phyloP scores from a whole-genome alignment of 495 filamentous ascomycete genomes.

The Penicillium arizonense region DNA sequence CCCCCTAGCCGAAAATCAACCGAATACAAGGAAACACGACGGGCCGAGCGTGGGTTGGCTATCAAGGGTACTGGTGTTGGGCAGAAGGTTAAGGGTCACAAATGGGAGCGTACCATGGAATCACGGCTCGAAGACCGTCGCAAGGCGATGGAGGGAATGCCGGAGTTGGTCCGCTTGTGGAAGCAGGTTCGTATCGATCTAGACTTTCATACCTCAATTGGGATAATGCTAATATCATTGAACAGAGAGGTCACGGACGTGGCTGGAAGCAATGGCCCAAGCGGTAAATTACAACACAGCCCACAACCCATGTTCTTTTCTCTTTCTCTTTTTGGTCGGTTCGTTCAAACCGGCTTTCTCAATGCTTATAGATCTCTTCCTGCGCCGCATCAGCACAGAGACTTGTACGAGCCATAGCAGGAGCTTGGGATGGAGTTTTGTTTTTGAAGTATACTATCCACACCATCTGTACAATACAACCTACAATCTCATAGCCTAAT shows the following conservation, averaged over 20 bases:
- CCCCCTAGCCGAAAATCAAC: constrained; percentile 76
- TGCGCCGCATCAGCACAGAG: constrained; percentile 6
- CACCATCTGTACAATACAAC: constrained; percentile 24
- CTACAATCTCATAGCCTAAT: constrained; percentile 9
- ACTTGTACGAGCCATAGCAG: constrained; percentile 32
- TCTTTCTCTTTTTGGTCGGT: constrained; percentile 11
- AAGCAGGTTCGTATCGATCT: constrained; percentile 67
- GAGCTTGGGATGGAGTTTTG: constrained; percentile 35
- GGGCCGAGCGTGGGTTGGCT: constrained; percentile 69
- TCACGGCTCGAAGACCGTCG: constrained; percentile 79
- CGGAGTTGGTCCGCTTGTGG: constrained; percentile 84
- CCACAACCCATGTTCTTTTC: constrained; percentile 11
- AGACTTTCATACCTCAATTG: not conserved
- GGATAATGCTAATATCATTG: constrained; percentile 19
- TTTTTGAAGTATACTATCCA: constrained; percentile 17
- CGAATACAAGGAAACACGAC: constrained; percentile 60
- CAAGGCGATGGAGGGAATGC: constrained; percentile 93
- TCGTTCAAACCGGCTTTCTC: constrained; percentile 22
- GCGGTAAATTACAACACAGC: constrained; percentile 28
- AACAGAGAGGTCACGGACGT: constrained; percentile 76
- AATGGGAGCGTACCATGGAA: constrained; percentile 85
- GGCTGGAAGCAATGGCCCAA: constrained; percentile 92
- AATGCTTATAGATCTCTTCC: constrained; percentile 21
- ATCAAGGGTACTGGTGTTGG: constrained; percentile 91
- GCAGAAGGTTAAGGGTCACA: constrained; percentile 91